Evolutionary conservation across 306 rosid genomes (phyloP), one percentile per base, ranked within the genome.

Genomic region (Castanea crenata): DNA sequence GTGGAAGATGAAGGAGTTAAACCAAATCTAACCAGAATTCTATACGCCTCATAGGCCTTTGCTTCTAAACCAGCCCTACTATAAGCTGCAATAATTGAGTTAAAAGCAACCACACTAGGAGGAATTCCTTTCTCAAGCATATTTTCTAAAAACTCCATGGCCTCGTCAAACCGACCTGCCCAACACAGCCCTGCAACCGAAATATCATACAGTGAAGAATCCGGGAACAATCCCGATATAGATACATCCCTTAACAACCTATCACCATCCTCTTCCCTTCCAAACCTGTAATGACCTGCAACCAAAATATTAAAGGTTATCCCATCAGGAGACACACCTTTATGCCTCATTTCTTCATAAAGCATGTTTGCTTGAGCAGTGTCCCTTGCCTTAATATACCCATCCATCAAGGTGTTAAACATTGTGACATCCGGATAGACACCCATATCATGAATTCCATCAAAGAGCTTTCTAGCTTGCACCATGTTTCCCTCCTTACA

Each of bases 381-480:
- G 41, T 92, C 94, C 80, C 94, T 79, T n/a, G 94, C 86, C 88
- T 92, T 92, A 76, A 92, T 87, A 76, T 91, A 87, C 72, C 96
- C 97, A 84, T 89, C 88, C 80, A 92, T 85, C 79, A 91, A 58
- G 18, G 91, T 80, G 82, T 91, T 92, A 81, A 86, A 92, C 2
- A 79, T 71, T 29, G 5, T 38, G 54, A 86, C 76, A 79, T 84
- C 83, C 5, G 79, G 84, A 67, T 83, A 55, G 67, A 85, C 62
- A 67, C 88, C 89, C 79, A 78, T 46, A 6, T 85, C 86, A 55
- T 58, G 75, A 74, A 93, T 81, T 54, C 61, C 84, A 81, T 91
- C 83, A 74, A 93, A 91, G 74, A 85, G 5, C 80, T 78, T 84
- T 80, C 87, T 86, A 0, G 96, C 96, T 78, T 80, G 88, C 69